These are phyloP conservation scores for Myxozyma neglecta DNA, from an alignment of 805 yeast species.

Conservation along the genomic window DNA sequence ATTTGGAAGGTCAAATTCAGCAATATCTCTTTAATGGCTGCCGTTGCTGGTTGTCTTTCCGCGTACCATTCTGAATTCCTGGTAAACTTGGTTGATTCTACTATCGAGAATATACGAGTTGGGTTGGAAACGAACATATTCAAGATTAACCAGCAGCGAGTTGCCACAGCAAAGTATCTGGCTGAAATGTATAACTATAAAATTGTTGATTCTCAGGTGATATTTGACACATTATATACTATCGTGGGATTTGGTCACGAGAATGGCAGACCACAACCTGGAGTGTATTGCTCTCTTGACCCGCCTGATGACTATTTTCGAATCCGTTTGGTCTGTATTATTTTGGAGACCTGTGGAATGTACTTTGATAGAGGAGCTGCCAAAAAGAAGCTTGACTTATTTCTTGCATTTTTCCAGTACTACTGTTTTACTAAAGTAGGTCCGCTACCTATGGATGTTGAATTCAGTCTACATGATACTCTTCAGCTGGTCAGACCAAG, in stretches of 20 bases:
- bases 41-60: constrained; percentile 45
- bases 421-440: constrained; percentile 60
- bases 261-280: constrained; percentile 55
- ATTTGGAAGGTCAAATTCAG: constrained; percentile 66
- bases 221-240: constrained; percentile 55
- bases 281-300: constrained; percentile 51
- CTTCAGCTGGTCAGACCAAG: constrained; percentile 42
- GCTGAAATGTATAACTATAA: constrained; percentile 55
- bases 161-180: constrained; percentile 61
- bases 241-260: constrained; percentile 67
- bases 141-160: constrained; percentile 56
- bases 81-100: constrained; percentile 55
- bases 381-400: constrained; percentile 40
- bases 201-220: constrained; percentile 48
- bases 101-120: constrained; percentile 61
- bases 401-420: constrained; percentile 67
- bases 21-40: constrained; percentile 52
- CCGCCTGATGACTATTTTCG: constrained; percentile 70
- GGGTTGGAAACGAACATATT: constrained; percentile 69
- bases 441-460: constrained; percentile 61
- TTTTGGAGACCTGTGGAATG: constrained; percentile 43
- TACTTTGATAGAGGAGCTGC: constrained; percentile 28
- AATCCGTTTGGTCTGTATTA: constrained; percentile 53
- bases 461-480: constrained; percentile 52
- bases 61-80: constrained; percentile 46